Evolutionary conservation across 176 grass and related monocot genomes (phyloP), one percentile per base, ranked within the genome.

Genomic region (Pharus latifolius): DNA sequence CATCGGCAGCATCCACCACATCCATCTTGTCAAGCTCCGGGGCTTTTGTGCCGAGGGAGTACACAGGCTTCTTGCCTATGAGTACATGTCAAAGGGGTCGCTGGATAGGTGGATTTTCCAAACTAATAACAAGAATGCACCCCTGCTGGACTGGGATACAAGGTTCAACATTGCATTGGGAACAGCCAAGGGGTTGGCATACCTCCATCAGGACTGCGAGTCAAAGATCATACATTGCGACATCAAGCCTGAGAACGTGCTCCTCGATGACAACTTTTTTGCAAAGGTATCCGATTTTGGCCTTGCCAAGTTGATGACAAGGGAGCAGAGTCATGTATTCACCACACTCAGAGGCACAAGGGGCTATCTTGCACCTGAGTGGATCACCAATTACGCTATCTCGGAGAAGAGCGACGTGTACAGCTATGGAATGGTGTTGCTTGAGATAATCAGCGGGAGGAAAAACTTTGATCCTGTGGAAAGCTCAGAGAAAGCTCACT

Each of bases 211-310:
- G 64, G 95, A 99, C 24, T 99, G 95, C 3, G 95, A 94, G 23
- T 99, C 90, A 0, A 99, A 86, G 73, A 99, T 99, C 17, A 37
- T 99, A 73, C 87, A 99, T 56, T 99, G 95, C 27, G 95, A 99
- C 63, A 99, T 99, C 67, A 99, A 99, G 64, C 95, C 95, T 8
- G 90, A 99, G 70, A 99, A 99, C 65, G 87, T 99, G 20, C 82
- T 99, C 20, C 89, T 94, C 16, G 87, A 99, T 19, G 90, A 99
- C 1, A 81, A 99, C 56, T 99, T 83, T 40, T 13, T 67, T 14
- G 90, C 91, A 10, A 99, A 94, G 80, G 95, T 99, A 25, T 99
- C 95, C 14, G 95, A 99, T 61, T 99, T 99, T 61, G 95, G 95
- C n/a, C 95, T 99, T 12, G 95, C 95, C 9, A 99, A 99, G 62